Percentiles rank a stretch among this genome's conserved stretches.
Evolutionary conservation across 2,329 filamentous ascomycete genomes (phyloP).

Genomic region (Paecilomyces formosus): DNA sequence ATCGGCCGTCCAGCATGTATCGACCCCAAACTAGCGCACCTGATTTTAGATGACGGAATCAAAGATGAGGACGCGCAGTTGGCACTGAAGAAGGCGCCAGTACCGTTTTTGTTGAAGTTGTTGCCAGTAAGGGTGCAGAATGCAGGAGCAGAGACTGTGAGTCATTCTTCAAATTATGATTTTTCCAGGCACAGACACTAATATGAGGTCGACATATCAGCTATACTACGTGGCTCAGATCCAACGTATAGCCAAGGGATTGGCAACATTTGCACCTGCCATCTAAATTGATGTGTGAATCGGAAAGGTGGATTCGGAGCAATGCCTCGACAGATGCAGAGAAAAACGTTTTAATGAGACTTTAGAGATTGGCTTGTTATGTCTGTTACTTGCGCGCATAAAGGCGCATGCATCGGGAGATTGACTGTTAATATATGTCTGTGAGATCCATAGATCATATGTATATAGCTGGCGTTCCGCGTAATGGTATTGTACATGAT

Average conservation of each 20-base stretch:
- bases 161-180: not conserved
- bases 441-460: not conserved
- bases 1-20: conserved; percentile 41
- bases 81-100: not conserved
- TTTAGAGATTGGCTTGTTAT: not conserved
- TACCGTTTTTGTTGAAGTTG: not conserved
- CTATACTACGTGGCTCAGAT: conserved; percentile 22
- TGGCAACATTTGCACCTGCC: conserved; percentile 11
- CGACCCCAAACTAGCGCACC: conserved; percentile 21
- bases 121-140: not conserved
- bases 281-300: not conserved
- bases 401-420: not conserved
- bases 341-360: no score
- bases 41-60: not conserved
- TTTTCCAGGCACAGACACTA: not conserved
- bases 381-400: not conserved
- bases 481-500: not conserved
- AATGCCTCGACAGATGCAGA: no score
- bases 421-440: not conserved
- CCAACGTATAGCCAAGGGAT: conserved; percentile 16
- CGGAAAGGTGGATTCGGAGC: no score
- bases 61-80: conserved; percentile 4
- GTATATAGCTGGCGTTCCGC: not conserved
- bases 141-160: conserved; percentile 6
- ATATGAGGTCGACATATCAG: not conserved